These are phyloP conservation scores for Schizophyllum amplum DNA, from an alignment of 1,284 basidiomycete species.

Conservation along the genomic window DNA sequence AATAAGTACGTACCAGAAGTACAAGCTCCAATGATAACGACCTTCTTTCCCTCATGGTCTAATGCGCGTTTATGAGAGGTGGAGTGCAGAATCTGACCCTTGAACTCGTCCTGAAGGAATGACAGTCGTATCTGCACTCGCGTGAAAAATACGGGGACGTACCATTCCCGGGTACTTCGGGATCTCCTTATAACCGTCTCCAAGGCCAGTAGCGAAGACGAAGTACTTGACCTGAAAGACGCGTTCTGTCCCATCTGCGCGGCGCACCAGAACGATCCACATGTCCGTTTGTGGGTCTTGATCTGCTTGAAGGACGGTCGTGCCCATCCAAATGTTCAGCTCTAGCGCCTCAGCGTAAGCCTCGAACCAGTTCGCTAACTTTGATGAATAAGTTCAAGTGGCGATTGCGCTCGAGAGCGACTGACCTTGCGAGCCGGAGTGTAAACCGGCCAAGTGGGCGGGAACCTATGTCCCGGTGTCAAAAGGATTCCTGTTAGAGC, in stretches of 20 bases:
- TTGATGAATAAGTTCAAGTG: background rate
- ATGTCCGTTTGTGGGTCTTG: conserved; percentile 39
- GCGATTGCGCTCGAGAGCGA: background rate
- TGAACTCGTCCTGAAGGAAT: conserved; percentile 37
- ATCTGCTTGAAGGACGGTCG: conserved; percentile 35
- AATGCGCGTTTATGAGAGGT: conserved; percentile 37
- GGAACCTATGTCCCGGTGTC: conserved; percentile 33
- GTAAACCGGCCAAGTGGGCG: conserved; percentile 53
- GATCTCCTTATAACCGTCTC: conserved; percentile 39
- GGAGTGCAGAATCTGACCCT: conserved; percentile 52
- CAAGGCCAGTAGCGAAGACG: conserved; percentile 55
- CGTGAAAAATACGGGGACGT: background rate
- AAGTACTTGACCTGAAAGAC: conserved; percentile 47
- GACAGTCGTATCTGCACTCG: background rate
- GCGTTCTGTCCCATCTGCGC: conserved; percentile 36
- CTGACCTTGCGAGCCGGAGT: conserved; percentile 45
- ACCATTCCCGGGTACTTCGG: conserved; percentile 37
- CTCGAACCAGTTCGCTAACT: conserved; percentile 70
- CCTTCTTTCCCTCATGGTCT: conserved; percentile 51
- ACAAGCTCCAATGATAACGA: conserved; percentile 54
- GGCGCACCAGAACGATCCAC: conserved; percentile 48
- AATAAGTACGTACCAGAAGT: conserved; percentile 48
- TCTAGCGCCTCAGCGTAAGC: conserved; percentile 56
- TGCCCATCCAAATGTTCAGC: conserved; percentile 59
- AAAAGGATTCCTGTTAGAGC: conserved; percentile 3